Evolutionary conservation across 768 basidiomycete species (phyloP).

Genomic region (Daedaleopsis sinensis): DNA sequence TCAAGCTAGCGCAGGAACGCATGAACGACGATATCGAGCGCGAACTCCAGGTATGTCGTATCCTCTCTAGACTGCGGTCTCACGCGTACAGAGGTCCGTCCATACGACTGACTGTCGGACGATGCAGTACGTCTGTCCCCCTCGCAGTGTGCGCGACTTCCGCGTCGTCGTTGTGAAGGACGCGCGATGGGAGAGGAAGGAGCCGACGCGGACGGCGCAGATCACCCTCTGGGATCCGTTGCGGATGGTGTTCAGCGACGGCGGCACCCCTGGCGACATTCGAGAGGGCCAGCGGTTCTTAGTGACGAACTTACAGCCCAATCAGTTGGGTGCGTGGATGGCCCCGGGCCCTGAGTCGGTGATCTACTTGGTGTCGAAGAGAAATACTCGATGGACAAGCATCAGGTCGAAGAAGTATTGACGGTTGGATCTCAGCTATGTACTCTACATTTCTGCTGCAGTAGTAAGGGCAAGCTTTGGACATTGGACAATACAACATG

Average conservation of each 20-base stretch:
- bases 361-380: constrained; percentile 69
- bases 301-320: constrained; percentile 77
- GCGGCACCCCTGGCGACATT: constrained; percentile 51
- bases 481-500: too few species aligned
- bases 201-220: constrained; percentile 65
- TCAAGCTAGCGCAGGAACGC: constrained; percentile 51
- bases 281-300: constrained; percentile 67
- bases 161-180: constrained; percentile 73
- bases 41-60: constrained; percentile 65
- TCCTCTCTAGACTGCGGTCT: background rate
- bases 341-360: constrained; percentile 57
- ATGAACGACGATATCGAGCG: constrained; percentile 64
- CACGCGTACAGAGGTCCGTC: background rate
- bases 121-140: constrained; percentile 61
- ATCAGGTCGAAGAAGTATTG: constrained; percentile 11
- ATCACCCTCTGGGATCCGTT: constrained; percentile 85
- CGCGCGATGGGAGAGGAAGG: constrained; percentile 52
- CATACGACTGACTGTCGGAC: background rate
- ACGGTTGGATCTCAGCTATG: background rate
- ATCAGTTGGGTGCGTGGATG: constrained; percentile 74
- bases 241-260: constrained; percentile 52
- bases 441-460: background rate
- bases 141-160: constrained; percentile 76
- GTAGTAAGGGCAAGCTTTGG: too few species aligned
- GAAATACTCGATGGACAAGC: constrained; percentile 65